Percentiles rank a stretch among this genome's conserved stretches.
These are phyloP conservation scores for Solanum virginianum DNA, from an alignment of 257 asterid genomes.

Conservation along the genomic window DNA sequence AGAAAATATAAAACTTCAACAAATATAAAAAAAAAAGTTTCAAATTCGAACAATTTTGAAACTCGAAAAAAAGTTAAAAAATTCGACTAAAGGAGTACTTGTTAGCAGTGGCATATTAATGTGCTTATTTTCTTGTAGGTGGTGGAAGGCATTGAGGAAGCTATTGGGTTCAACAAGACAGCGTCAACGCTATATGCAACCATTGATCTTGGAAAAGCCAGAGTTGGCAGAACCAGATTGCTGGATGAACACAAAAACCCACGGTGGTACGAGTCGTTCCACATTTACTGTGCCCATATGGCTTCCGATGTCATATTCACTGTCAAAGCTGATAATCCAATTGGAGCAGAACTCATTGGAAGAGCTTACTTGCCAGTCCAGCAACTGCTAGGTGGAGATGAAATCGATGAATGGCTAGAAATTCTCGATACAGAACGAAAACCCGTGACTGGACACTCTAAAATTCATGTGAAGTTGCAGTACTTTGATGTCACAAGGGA, in stretches of 20 bases:
- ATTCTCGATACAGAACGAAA: slow-evolving; percentile 8
- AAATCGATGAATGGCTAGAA: slow-evolving; percentile 20
- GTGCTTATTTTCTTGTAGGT: slow-evolving; percentile 7
- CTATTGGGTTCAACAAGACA: slow-evolving; percentile 25
- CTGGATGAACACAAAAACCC: slow-evolving; percentile 8
- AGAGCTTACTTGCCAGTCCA: slow-evolving; percentile 27
- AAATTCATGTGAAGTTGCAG: slow-evolving; percentile 21
- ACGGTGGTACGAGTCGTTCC: slow-evolving; percentile 31
- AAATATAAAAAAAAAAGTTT: too few species aligned
- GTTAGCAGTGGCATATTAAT: neutral
- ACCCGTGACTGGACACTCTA: slow-evolving; percentile 18
- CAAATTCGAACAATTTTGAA: too few species aligned
- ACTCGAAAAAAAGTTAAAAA: too few species aligned
- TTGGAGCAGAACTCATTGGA: slow-evolving; percentile 28
- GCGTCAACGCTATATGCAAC: slow-evolving; percentile 46
- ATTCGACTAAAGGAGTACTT: too few species aligned
- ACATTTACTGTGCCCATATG: slow-evolving; percentile 28
- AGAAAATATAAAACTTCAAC: too few species aligned
- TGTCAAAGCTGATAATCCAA: slow-evolving; percentile 15
- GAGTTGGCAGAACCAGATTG: slow-evolving; percentile 44
- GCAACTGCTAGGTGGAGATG: slow-evolving; percentile 9
- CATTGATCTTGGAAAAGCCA: slow-evolving; percentile 40
- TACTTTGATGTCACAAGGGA: slow-evolving; percentile 15
- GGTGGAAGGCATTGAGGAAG: slow-evolving; percentile 38
- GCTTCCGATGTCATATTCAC: slow-evolving; percentile 21